Evolutionary conservation across 208 protist genomes (phyloP).

Genomic region (Spongospora subterranea): DNA sequence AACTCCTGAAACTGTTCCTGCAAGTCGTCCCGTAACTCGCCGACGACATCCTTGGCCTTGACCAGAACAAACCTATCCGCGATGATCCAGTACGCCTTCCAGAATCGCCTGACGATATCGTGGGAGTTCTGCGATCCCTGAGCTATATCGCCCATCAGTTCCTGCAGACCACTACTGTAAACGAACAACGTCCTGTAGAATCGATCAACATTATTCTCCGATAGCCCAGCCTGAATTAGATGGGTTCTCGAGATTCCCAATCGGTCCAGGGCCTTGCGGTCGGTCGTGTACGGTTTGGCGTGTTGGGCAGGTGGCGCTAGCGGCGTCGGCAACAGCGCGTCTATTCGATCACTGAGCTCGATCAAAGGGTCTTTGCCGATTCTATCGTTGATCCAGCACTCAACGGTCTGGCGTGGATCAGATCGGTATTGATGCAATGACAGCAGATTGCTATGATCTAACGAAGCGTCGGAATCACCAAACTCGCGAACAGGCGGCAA

Average conservation of each 20-base stretch:
- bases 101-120: not conserved
- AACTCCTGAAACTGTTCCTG: not conserved
- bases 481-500: no score
- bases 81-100: not conserved
- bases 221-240: not conserved
- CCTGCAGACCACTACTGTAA: not conserved
- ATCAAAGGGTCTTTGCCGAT: not conserved
- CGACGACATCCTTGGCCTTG: not conserved
- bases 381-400: not conserved
- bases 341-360: not conserved
- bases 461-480: no score
- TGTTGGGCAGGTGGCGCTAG: not conserved
- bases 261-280: not conserved
- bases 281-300: not conserved
- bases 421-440: not conserved
- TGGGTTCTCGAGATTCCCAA: not conserved
- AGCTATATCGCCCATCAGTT: no score
- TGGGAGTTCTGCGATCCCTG: not conserved
- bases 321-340: not conserved
- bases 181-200: not conserved
- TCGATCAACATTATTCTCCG: not conserved
- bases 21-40: not conserved
- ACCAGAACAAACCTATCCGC: not conserved
- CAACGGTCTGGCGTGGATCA: not conserved
- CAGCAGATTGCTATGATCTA: no score